Percentiles rank a stretch among this genome's conserved stretches.
phyloP scores from a whole-genome alignment of 495 filamentous ascomycete species.

The Oleoguttula mirabilis region DNA sequence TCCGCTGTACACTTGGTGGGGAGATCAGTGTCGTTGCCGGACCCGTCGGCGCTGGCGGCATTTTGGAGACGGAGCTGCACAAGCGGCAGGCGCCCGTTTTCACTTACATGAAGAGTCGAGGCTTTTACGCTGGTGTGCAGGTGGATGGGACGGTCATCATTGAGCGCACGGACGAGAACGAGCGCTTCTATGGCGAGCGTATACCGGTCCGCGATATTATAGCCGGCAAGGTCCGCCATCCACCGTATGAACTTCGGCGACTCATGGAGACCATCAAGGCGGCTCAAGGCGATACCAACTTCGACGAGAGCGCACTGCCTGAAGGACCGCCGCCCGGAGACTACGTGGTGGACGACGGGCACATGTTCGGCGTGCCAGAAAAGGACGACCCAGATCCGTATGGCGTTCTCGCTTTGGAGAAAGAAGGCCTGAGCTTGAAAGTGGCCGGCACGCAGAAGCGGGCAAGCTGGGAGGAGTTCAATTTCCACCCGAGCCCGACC shows the following conservation, averaged over 20 bases:
- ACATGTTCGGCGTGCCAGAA: conserved; percentile 63
- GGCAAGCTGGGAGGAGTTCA: conserved; percentile 62
- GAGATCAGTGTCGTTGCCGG: conserved; percentile 69
- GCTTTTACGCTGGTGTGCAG: conserved; percentile 70
- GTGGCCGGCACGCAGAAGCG: conserved; percentile 65
- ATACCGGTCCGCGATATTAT: conserved; percentile 71
- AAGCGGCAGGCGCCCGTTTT: conserved; percentile 63
- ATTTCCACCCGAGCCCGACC: conserved; percentile 61
- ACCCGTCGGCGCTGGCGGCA: conserved; percentile 61
- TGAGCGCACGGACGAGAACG: conserved; percentile 81
- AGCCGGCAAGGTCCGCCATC: conserved; percentile 60
- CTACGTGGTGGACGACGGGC: conserved; percentile 40
- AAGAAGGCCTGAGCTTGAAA: conserved; percentile 71
- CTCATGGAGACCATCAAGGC: conserved; percentile 72
- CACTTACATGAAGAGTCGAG: conserved; percentile 79
- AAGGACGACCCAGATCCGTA: conserved; percentile 75
- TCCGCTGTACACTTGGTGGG: conserved; percentile 64
- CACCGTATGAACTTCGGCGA: conserved; percentile 48
- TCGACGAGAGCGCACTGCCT: conserved; percentile 47
- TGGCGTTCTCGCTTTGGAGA: conserved; percentile 73
- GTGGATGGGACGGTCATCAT: conserved; percentile 75
- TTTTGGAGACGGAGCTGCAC: conserved; percentile 62
- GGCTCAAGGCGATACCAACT: conserved; percentile 65
- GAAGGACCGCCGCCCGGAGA: conserved; percentile 63
- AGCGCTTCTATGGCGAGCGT: conserved; percentile 65